phyloP scores from a whole-genome alignment of 225 moss, liverwort and hornwort genomes.

The Polytrichum formosum region DNA sequence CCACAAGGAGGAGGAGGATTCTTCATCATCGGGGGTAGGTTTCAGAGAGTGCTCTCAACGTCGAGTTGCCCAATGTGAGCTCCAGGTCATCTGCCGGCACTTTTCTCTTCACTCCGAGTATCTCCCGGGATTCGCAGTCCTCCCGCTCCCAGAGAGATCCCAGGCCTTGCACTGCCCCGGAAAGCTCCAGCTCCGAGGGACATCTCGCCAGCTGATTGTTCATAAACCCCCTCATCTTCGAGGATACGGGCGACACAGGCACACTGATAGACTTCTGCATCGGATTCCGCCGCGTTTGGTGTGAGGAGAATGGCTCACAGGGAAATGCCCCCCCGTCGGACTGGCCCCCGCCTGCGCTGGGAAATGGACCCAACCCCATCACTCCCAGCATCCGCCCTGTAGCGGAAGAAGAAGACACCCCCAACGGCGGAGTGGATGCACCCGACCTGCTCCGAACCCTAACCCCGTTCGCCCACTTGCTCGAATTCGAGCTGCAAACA shows the following conservation, averaged over 20 bases:
- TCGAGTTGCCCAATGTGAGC: conserved; percentile 70
- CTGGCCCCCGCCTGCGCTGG: conserved; percentile 30
- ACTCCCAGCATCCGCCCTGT: conserved; percentile 48
- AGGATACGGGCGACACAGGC: conserved; percentile 56
- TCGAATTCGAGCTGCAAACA: conserved; percentile 42
- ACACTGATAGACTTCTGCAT: conserved; percentile 63
- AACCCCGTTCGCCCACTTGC: conserved; percentile 86
- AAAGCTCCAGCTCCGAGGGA: conserved; percentile 74
- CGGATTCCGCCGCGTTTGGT: conserved; percentile 61
- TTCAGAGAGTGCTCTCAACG: conserved; percentile 41
- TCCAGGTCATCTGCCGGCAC: conserved; percentile 67
- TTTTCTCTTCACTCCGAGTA: conserved; percentile 55
- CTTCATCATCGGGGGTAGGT: conserved; percentile 28
- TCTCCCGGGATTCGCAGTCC: conserved; percentile 33
- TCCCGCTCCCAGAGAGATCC: conserved; percentile 53
- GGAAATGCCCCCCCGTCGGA: conserved; percentile 39
- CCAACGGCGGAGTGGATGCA: conserved; percentile 45
- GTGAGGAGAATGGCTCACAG: conserved; percentile 41
- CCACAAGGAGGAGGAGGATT: not conserved
- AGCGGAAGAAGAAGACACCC: conserved; percentile 24
- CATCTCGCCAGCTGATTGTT: conserved; percentile 43
- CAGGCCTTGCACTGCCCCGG: conserved; percentile 43
- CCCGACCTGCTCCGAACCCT: conserved; percentile 49
- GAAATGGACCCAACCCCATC: conserved; percentile 58
- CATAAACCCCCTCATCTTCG: conserved; percentile 38